Evolutionary conservation across 2,329 filamentous ascomycete species (phyloP), one percentile per base, ranked within the genome.

Genomic region (Ceratocystis cacaofunesta): DNA sequence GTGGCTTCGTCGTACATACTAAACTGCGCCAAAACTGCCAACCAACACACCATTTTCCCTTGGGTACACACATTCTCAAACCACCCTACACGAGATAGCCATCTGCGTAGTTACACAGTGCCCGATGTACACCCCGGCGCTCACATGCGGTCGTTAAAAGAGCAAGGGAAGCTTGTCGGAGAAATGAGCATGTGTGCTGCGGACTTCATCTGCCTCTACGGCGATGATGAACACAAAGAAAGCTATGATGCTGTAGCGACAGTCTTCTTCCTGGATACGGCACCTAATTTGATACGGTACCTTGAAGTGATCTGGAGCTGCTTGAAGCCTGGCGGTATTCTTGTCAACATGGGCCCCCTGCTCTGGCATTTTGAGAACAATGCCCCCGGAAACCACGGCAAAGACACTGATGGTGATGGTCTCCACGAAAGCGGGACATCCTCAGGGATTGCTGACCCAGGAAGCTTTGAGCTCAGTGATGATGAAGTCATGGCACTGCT

Each of bases 201-300:
- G 2, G 94, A 99, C 73, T 99, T 99, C 72, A 82, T 95, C 66
- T 87, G 90, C n/a, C 75, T 92, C 0, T 99, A 99, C 73, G 82
- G 80, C 30, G 80, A 86, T 66, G 78, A 82, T 0, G 80, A 82
- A 0, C 83, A 89, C 70, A 74, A 76, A 7, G 80, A 80, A 0
- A 71, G 74, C 0, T 97, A 91, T 74, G 86, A 96, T 71, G 91
- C 87, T 0, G 90, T 97, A 1, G 85, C 89, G 0, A 90, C 88
- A 2, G 89, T 96, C 10, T 99, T 97, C 77, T 99, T 99, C 77
- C 87, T 99, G 66, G 95, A 99, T 74, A 99, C 94, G 1, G 94
- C 94, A 1, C 92, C 92, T 1, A 97, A 99, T 73, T 74, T 96
- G 41, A 87, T 97, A 64, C 84, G 88, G 1, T 99, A 99, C 72